Percentiles rank a stretch among this genome's conserved stretches.
phyloP scores from a whole-genome alignment of 2,329 filamentous ascomycete species.

The Cryphonectria naterciae region DNA sequence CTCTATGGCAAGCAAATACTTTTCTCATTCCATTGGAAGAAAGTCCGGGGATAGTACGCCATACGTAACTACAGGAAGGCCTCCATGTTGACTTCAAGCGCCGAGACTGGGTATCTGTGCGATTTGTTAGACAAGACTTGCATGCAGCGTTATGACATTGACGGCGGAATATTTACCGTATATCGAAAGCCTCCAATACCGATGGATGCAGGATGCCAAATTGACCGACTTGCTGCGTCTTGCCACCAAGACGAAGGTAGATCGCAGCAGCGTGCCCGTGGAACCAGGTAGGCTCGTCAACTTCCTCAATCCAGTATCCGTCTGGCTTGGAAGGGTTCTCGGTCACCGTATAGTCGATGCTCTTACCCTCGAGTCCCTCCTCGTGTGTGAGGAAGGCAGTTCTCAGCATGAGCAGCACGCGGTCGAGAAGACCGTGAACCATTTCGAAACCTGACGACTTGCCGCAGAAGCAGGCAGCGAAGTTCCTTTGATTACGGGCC shows the following conservation, averaged over 20 bases:
- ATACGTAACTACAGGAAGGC: conserved; percentile 70
- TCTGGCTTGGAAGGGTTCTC: conserved; percentile 62
- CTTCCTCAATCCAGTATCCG: conserved; percentile 93
- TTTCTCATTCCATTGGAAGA: not conserved
- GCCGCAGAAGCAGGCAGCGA: conserved; percentile 93
- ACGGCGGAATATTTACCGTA: conserved; percentile 62
- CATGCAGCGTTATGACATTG: not conserved
- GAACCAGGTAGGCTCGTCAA: conserved; percentile 91
- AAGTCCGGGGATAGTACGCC: not conserved
- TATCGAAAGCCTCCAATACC: conserved; percentile 90
- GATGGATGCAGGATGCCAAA: conserved; percentile 94
- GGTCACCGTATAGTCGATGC: conserved; percentile 56
- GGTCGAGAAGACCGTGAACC: conserved; percentile 91
- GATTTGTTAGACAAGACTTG: conserved; percentile 28
- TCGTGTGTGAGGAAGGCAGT: conserved; percentile 78
- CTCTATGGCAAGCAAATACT: conserved; percentile 12
- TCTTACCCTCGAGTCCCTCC: conserved; percentile 63
- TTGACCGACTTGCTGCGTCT: conserved; percentile 78
- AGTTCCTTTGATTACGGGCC: conserved; percentile 90
- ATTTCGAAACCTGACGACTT: conserved; percentile 94
- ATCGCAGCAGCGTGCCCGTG: conserved; percentile 86
- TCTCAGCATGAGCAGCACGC: conserved; percentile 89
- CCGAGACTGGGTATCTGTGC: conserved; percentile 85
- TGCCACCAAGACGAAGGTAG: conserved; percentile 73
- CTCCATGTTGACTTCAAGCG: conserved; percentile 92